Base-by-base conservation (phyloP, 257 asterid genomes). In the Capsicum baccatum region DNA sequence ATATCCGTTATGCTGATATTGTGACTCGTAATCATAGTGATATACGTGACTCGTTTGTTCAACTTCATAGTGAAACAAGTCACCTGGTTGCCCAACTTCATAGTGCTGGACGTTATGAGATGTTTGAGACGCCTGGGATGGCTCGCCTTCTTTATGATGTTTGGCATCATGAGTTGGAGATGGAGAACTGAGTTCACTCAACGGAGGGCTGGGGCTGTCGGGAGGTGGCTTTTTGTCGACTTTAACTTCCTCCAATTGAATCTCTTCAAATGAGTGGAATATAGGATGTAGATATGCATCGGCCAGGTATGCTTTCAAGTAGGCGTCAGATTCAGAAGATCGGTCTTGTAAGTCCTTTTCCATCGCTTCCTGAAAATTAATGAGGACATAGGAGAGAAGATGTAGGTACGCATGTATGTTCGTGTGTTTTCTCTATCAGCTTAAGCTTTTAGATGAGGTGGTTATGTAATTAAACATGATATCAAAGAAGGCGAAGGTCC, bases 271-370 rank as follows among this genome's bases (percentile, higher is more conserved):
- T 33, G 99, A 94, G 87, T 80, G 95, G 89, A 95, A 97, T 58
- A 95, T 95, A 4, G 99, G 99, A 39, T 97, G 99, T 86, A 97
- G 84, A 88, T 97, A 97, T 10, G 99, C 99, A 79, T 97, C 98
- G 0, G 97, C 92, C 87, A 97, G 87, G 90, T 83, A 93, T 11
- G 97, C 57, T 82, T 92, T 94, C n/a, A 95, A 83, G 84, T 85
- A 89, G 70, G 85, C 47, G 2, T 92, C 97, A 11, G 96, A 86
- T 80, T 81, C 92, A 57, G 94, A 62, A 52, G 94, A 85, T 6
- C 50, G 85, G 55, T 94, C 97, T 85, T 94, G 90, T 59, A 56
- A 58, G 87, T 97, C 99, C 89, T 95, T 97, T 9, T 91, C 91
- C 91, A 89, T 87, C 55, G 99, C 99, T 91, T 97, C 99, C 99